Conservation (phyloP, 495 filamentous ascomycete species). For the Penicillium chermesinum region DNA sequence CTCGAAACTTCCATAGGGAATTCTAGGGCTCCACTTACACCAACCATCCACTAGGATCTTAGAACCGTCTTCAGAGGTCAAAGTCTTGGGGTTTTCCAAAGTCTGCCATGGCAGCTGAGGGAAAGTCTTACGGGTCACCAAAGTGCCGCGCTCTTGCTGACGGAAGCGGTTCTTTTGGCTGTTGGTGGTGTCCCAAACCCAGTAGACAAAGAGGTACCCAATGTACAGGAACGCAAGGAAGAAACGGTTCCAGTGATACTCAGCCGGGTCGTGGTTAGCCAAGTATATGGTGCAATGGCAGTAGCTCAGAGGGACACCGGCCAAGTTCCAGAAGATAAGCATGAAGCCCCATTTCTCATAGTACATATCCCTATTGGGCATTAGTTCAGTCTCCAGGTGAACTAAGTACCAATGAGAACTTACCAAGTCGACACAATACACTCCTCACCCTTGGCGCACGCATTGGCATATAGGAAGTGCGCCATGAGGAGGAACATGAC, state of each 20-base stretch:
- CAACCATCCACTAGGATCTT: conserved; percentile 85
- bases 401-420: conserved; percentile 7
- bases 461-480: conserved; percentile 94
- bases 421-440: conserved; percentile 87
- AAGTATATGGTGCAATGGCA: conserved; percentile 96
- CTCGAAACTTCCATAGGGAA: not conserved
- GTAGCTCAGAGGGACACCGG: conserved; percentile 91
- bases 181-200: conserved; percentile 87
- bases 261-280: conserved; percentile 77
- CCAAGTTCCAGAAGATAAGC: conserved; percentile 99
- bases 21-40: conserved; percentile 55
- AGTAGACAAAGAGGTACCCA: conserved; percentile 81
- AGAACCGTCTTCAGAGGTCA: conserved; percentile 72
- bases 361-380: conserved; percentile 75
- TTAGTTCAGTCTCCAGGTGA: not conserved
- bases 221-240: conserved; percentile 61
- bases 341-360: conserved; percentile 99
- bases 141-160: conserved; percentile 69
- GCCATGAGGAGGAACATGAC: conserved; percentile 85
- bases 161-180: conserved; percentile 96
- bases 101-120: conserved; percentile 91
- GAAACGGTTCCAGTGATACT: conserved; percentile 71
- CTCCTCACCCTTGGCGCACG: conserved; percentile 94
- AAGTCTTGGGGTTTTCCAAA: conserved; percentile 79
- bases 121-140: conserved; percentile 72